Evolutionary conservation across 2,329 filamentous ascomycete species (phyloP), one percentile per base, ranked within the genome.

Genomic region (Penicillium brevicompactum): DNA sequence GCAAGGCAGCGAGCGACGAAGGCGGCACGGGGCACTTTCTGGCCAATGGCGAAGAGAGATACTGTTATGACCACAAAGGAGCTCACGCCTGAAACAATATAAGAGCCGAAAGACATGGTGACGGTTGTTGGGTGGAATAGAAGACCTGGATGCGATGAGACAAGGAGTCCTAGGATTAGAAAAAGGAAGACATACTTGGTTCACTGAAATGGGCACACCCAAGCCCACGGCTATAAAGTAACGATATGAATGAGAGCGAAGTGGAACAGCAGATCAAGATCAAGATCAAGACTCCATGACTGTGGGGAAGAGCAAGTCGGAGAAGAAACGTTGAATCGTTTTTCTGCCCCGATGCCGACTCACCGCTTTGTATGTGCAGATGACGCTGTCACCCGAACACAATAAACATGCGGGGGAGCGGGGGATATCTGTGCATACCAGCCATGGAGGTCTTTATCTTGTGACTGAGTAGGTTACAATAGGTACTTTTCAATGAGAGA

Each of bases 61-160:
- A 82, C 61, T 51, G 87, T 67, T 47, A 91, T 75, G 37, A 82
- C 80, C 58, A 88, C 77, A 72, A 90, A 91, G 46, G 82, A 80
- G 63, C 85, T 85, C 62, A 91, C 79, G 48, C 81, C 79, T 59
- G 85, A 83, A 42, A 84, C 66, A 64, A 83, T 74, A 63, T 82
- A 73, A 56, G 86, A 87, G 58, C 88, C 72, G 73, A 85, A 76
- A 77, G 87, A 89, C 80, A 90, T 81, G 68, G 74, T 73, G 58
- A 56, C 43, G 52, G 38, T 58, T 56, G 47, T 51, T 69, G 54
- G 60, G 71, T 74, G 50, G 46, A 44, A 18, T 47, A 49, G 43
- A 46, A 22, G 50, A 47, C 31, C 32, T 48, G 41, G 24, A 51
- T 42, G 13, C 27, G n/a, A 48, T 62, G 30, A 61, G 46, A 51